These are phyloP conservation scores for Xerocomellus amylosporus DNA, from an alignment of 768 basidiomycete genomes.

Conservation along the genomic window DNA sequence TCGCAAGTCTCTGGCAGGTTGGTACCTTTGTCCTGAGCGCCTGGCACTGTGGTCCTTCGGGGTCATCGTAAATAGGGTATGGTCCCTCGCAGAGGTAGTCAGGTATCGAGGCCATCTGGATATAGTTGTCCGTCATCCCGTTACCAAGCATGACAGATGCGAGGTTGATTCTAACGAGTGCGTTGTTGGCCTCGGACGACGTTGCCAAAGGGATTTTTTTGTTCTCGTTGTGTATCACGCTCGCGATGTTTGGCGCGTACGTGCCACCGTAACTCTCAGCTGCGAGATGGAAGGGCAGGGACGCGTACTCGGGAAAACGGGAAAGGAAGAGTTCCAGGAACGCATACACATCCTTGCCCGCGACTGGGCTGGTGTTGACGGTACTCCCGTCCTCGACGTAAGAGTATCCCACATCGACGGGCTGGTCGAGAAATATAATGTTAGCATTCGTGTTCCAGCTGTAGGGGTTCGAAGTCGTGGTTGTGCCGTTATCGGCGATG, in stretches of 20 bases:
- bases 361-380: constrained; percentile 78
- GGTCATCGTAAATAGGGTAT: constrained; percentile 75
- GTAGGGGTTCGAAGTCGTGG: constrained; percentile 70
- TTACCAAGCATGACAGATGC: constrained; percentile 85
- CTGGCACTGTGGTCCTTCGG: constrained; percentile 62
- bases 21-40: constrained; percentile 62
- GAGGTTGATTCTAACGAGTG: constrained; percentile 70
- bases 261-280: constrained; percentile 79
- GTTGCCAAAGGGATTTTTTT: constrained; percentile 48
- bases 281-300: constrained; percentile 71
- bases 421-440: constrained; percentile 64
- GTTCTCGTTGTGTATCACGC: constrained; percentile 77
- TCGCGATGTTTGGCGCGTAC: constrained; percentile 85
- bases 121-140: constrained; percentile 78
- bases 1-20: constrained; percentile 70
- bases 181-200: constrained; percentile 38
- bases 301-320: constrained; percentile 73
- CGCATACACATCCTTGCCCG: constrained; percentile 87
- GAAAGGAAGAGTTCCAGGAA: constrained; percentile 78
- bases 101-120: constrained; percentile 77
- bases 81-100: constrained; percentile 83
- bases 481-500: constrained; percentile 64
- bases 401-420: constrained; percentile 87
- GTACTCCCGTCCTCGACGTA: constrained; percentile 73
- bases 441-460: constrained; percentile 81